Evolutionary conservation across 2,329 filamentous ascomycete species (phyloP), one percentile per base, ranked within the genome.

Genomic region (Gaeumannomyces tritici): DNA sequence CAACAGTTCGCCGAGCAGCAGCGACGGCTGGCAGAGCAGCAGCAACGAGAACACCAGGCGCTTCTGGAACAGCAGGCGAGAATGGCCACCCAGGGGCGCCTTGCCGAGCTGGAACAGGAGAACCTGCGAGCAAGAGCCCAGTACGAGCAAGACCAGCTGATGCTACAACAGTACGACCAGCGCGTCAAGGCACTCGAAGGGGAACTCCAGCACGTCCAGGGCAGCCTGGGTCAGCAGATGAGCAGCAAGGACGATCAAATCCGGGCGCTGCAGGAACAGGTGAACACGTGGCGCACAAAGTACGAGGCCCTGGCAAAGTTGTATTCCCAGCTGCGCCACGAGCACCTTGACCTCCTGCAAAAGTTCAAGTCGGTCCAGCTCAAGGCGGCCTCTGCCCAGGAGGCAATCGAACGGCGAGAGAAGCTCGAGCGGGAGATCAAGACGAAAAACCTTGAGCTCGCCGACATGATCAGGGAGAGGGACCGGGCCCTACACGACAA

Each of bases 381-480:
- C 66, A 99, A 98, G 81, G 95, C 95, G 1, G 92, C 93, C 21
- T 98, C 93, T 6, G 95, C 95, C 0, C 93, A 98, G 73, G 95
- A 99, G 77, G 95, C 95, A 1, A 96, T 98, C 66, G 95, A 98
- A 63, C 88, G 85, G 69, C 88, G 93, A 11, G 95, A 99, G 78
- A 96, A 96, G 79, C 83, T 99, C 61, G 92, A 98, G 78, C 89
- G 93, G 42, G 95, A 99, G 77, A 89, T 99, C 73, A 99, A 99
- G 84, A 97, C 93, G 33, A 99, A 99, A 84, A 99, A 99, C 72
- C 80, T 99, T n/a, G 95, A 99, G 75, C 78, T 99, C 65, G 95
- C 95, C 35, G 92, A 98, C 73, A 98, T 99, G 95, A 99, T 99
- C 67, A 86, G 95, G 56, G 95, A 99, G 78, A 85, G 95, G 68